Base-by-base conservation (phyloP, 352 stramenopile species). In the Globisporangium cystogenes region DNA sequence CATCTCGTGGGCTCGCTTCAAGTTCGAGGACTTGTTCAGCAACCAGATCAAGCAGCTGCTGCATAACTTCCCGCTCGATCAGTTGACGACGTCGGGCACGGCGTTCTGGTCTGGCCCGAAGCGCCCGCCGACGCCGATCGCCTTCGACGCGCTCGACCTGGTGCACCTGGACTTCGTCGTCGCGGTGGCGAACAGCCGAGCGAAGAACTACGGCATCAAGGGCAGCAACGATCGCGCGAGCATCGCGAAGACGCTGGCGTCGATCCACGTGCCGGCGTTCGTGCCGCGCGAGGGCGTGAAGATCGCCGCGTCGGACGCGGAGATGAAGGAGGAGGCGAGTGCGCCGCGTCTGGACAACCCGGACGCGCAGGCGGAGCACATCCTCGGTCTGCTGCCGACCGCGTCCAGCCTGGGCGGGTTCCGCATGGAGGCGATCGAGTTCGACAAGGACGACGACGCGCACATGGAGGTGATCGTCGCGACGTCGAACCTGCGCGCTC, bases 21-120 rank as follows among this genome's bases (percentile, higher is more conserved):
- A 98, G 63, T 99, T 99, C 70, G 95, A 99, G 65, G 82, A 97
- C 20, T 70, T 99, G 6, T 99, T 99, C 74, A 89, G 90, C 72
- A 99, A 99, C 71, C 90, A 98, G 60, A 98, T 99, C 59, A 96
- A 95, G 58, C 90, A 98, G 62, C 81, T 99, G 45, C 68, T 99
- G 23, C 84, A 98, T 79, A 99, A 99, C 72, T 99, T 99, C 62
- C 98, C 98, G 8, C 55, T 95, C 36, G 93, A 99, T 67, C 91
- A 98, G 70, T 73, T 99, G 16, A 99, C 97, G 18, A 95, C 83
- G 3, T 93, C 88, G 21, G 97, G 97, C n/a, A 92, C 87, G 47
- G 92, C 95, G 15, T 99, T 99, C 65, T 99, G 98, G 98, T 98
- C 93, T 36, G 96, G 96, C 26, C 82, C 93, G 7, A 99, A 99